Conservation (phyloP, 169 alveolate species). For the Cystoisospora suis region DNA sequence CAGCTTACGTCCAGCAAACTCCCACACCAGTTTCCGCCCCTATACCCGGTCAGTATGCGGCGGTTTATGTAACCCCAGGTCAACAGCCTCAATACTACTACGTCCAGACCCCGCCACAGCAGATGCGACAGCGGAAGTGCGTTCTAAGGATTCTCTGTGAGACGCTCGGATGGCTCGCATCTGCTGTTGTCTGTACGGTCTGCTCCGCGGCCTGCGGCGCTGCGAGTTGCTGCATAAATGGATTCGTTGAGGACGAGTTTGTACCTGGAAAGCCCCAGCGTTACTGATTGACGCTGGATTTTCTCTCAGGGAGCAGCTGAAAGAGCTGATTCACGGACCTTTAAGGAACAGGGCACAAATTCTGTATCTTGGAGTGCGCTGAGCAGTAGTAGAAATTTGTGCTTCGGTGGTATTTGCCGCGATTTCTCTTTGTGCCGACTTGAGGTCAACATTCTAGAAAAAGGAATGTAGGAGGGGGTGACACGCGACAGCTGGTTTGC, state of each 20-base stretch:
- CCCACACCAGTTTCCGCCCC: no score
- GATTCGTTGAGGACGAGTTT: slow-evolving; percentile 2
- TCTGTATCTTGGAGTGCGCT: no score
- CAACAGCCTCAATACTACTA: not conserved
- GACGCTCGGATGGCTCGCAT: slow-evolving; percentile 9
- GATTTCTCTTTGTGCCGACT: no score
- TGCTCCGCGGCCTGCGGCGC: slow-evolving; percentile 41
- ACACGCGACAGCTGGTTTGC: no score
- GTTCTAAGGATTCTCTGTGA: not conserved
- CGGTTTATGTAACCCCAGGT: not conserved
- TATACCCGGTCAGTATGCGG: not conserved
- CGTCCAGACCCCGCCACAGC: not conserved
- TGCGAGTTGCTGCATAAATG: slow-evolving; percentile 29
- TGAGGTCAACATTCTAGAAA: no score
- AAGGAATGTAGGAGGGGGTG: no score
- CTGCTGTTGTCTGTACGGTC: slow-evolving; percentile 17
- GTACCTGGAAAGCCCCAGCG: slow-evolving; percentile 25
- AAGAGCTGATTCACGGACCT: no score
- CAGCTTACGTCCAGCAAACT: no score
- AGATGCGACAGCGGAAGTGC: slow-evolving; percentile 14
- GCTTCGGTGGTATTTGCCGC: no score
- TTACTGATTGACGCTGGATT: no score
- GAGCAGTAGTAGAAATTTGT: no score
- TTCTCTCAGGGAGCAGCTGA: no score
- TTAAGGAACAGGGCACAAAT: not conserved